Evolutionary conservation across 805 yeast genomes (phyloP), one percentile per base, ranked within the genome.

Genomic region (Allodekkera sacchari): DNA sequence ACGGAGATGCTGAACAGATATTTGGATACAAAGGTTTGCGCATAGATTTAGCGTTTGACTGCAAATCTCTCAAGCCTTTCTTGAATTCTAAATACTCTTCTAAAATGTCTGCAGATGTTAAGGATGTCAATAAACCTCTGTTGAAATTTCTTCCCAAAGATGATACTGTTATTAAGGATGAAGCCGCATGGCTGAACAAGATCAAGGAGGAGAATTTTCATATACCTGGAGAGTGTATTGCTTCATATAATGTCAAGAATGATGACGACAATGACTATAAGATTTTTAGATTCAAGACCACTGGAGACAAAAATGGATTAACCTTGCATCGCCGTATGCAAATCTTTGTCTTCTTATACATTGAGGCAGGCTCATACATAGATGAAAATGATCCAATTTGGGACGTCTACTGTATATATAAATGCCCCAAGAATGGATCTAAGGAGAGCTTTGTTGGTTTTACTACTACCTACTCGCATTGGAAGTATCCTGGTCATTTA

Each of bases 291-390:
- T 57, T 71, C 25, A 51, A 66, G 29, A 48, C 74, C 30, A 45
- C 51, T 9, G 18, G 27, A 8, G 66, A 63, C 28, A 48, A 47
- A 0, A 48, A 47, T 5, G 74, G 77, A 0, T 44, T 57, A 28
- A 73, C 69, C 39, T 53, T 85, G 31, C 88, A 78, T 45, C 57
- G 66, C 30, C 59, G 95, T 37, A 64, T 87, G 42, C 94, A 85
- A 44, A 74, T 88, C 2, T 72, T 92, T 44, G 83, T 83, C 11
- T 59, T 89, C 18, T 62, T 92, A 8, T 87, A 79, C 58, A 89
- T 92, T 43, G 98, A 92, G 52, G 97, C 95, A 0, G 97, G 96
- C 2, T 76, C 94, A 1, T 83, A 74, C 47, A 85, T 92, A 34
- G 96, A 88, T 49, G 65, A 68, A 24, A 54, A 54, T 0, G 98